Conservation (phyloP, 2,329 filamentous ascomycete genomes). For the Orbilia brochopaga region DNA sequence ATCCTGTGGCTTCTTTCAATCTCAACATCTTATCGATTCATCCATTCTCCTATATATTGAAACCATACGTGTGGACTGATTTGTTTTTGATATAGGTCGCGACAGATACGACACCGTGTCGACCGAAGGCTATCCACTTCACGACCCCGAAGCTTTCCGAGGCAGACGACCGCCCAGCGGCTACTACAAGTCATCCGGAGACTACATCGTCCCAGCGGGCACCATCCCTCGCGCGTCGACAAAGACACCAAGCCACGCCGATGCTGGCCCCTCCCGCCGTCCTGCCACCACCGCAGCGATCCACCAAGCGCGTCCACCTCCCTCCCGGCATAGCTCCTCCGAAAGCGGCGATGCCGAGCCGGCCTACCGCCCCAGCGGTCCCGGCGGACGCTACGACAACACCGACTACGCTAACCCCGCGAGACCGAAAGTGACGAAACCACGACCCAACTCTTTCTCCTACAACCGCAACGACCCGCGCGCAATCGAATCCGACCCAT, state of each 20-base stretch:
- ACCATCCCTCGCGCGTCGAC: conserved; percentile 24
- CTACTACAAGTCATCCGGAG: conserved; percentile 35
- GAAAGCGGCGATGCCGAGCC: conserved; percentile 43
- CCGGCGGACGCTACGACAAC: conserved; percentile 19
- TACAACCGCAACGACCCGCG: conserved; percentile 13
- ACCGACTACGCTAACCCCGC: conserved; percentile 18
- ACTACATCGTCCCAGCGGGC: conserved; percentile 28
- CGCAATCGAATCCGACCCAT: conserved; percentile 23
- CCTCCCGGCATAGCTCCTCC: conserved; percentile 42
- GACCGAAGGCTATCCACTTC: conserved; percentile 21
- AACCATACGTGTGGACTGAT: conserved; percentile 51
- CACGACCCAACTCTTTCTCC: conserved; percentile 44
- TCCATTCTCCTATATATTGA: conserved; percentile 26
- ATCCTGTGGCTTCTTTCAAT: conserved; percentile 1
- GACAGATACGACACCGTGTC: conserved; percentile 23
- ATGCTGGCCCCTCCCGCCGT: conserved; percentile 13
- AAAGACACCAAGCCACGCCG: conserved; percentile 42
- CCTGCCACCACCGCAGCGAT: neutral
- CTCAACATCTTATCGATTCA: neutral
- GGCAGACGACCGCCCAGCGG: conserved; percentile 12
- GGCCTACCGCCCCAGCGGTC: conserved; percentile 4
- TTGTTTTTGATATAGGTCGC: conserved; percentile 24
- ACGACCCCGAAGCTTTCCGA: conserved; percentile 16
- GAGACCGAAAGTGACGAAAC: conserved; percentile 26
- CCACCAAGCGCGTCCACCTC: conserved; percentile 42